Evolutionary conservation across 192 early-diverging fungal species (phyloP).

Genomic region (Coemansia sp.): DNA sequence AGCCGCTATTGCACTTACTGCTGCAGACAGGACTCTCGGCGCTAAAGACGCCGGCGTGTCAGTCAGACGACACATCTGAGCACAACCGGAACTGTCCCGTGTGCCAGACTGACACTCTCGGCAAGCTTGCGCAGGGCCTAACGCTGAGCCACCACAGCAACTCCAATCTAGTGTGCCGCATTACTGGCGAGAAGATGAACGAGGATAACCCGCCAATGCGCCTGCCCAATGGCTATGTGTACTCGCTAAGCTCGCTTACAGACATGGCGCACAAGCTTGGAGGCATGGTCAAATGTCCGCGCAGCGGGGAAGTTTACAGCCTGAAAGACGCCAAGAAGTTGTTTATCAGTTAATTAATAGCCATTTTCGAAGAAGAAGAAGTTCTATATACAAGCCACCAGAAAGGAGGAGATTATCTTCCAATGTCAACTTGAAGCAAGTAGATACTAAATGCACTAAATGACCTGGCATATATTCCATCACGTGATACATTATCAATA

Average conservation of each 20-base stretch:
- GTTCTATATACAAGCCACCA: too few relatives aligned
- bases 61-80: constrained; percentile 65
- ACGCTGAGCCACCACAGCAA: constrained; percentile 96
- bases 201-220: constrained; percentile 96
- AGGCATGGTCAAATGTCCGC: constrained; percentile 75
- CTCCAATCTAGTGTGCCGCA: constrained; percentile 91
- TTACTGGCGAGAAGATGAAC: constrained; percentile 93
- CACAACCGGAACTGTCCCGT: constrained; percentile 95
- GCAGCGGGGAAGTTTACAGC: constrained; percentile 63
- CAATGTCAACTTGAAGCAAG: too few relatives aligned
- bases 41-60: constrained; percentile 88
- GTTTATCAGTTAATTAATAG: constrained; percentile 64
- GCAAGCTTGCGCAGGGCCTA: constrained; percentile 79
- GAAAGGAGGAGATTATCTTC: too few relatives aligned
- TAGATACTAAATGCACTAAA: too few relatives aligned
- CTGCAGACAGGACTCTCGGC: constrained; percentile 97
- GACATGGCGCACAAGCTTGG: constrained; percentile 70
- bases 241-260: constrained; percentile 75
- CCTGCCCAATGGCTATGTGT: constrained; percentile 95
- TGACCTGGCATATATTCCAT: not conserved
- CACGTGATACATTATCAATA: not conserved
- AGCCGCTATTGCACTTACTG: constrained; percentile 83
- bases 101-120: constrained; percentile 84
- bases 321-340: constrained; percentile 73
- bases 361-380: not conserved